Conservation (phyloP, 441 rosid species). For the Codiaeum variegatum region DNA sequence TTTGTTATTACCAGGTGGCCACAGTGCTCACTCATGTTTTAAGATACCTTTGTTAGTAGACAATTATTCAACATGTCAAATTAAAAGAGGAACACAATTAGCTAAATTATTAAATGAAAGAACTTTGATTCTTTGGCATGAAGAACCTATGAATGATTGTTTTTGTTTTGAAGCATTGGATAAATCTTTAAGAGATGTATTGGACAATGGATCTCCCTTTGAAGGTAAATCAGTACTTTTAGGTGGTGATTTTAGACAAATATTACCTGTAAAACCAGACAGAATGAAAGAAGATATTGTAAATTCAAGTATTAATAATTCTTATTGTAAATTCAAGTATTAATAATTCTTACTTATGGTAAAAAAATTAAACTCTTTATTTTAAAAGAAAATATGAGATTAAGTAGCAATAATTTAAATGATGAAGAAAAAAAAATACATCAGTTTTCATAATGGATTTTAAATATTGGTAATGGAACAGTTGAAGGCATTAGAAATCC, state of each 20-base stretch:
- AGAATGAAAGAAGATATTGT: neutral
- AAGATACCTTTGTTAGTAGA: neutral
- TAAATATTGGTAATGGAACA: neutral
- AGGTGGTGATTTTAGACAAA: neutral
- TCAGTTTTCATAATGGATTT: neutral
- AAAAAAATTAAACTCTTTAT: neutral
- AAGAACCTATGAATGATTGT: neutral
- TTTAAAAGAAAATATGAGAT: neutral
- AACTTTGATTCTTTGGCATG: neutral
- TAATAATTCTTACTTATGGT: neutral
- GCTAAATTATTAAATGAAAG: neutral
- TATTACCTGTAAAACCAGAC: neutral
- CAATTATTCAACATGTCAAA: neutral
- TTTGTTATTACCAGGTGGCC: neutral
- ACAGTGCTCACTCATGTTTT: neutral
- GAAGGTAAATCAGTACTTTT: neutral
- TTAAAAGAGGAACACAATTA: neutral
- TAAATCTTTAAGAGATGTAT: neutral
- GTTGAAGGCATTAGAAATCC: neutral
- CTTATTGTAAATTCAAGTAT: neutral
- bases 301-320: neutral
- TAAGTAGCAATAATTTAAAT: neutral
- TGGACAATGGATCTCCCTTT: neutral
- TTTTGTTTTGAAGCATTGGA: neutral
- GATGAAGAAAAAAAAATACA: neutral